These are phyloP conservation scores for Aureoboletus auriporus DNA, from an alignment of 768 basidiomycete genomes.

Conservation along the genomic window DNA sequence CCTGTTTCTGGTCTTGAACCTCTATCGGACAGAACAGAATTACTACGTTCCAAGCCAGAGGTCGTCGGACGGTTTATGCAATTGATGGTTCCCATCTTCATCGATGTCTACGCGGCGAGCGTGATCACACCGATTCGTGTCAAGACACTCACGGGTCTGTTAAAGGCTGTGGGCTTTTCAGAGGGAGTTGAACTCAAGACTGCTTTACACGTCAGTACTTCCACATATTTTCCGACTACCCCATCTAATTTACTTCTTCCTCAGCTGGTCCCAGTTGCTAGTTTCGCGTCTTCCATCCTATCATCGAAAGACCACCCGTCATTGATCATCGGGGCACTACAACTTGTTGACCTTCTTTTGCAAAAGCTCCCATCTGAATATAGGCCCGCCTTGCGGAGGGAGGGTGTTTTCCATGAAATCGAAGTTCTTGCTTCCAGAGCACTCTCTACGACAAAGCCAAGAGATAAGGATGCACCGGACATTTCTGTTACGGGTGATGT, in stretches of 20 bases:
- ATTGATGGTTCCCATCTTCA: slow-evolving; percentile 86
- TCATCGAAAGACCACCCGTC: slow-evolving; percentile 89
- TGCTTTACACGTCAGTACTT: slow-evolving; percentile 66
- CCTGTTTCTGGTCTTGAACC: slow-evolving; percentile 31
- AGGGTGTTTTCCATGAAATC: slow-evolving; percentile 96
- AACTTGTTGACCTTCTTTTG: slow-evolving; percentile 89
- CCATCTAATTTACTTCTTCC: slow-evolving; percentile 7
- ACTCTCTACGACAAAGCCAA: slow-evolving; percentile 52
- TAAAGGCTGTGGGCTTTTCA: slow-evolving; percentile 90
- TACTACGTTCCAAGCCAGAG: slow-evolving; percentile 69
- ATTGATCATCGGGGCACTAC: slow-evolving; percentile 83
- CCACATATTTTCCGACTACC: neutral
- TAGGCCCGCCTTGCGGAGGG: slow-evolving; percentile 84
- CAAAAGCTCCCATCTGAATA: slow-evolving; percentile 82
- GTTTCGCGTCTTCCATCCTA: slow-evolving; percentile 90
- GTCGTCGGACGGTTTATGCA: slow-evolving; percentile 84
- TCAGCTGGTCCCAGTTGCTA: slow-evolving; percentile 90
- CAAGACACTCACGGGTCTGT: slow-evolving; percentile 81
- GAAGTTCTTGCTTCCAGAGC: slow-evolving; percentile 66
- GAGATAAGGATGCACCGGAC: slow-evolving; percentile 38
- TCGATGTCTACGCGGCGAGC: slow-evolving; percentile 99
- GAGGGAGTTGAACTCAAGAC: slow-evolving; percentile 69
- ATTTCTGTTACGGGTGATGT: slow-evolving; percentile 34
- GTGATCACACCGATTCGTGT: slow-evolving; percentile 83
- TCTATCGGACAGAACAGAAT: slow-evolving; percentile 58